phyloP scores from a whole-genome alignment of 2,329 filamentous ascomycete genomes.

The Fusarium protoensiforme region DNA sequence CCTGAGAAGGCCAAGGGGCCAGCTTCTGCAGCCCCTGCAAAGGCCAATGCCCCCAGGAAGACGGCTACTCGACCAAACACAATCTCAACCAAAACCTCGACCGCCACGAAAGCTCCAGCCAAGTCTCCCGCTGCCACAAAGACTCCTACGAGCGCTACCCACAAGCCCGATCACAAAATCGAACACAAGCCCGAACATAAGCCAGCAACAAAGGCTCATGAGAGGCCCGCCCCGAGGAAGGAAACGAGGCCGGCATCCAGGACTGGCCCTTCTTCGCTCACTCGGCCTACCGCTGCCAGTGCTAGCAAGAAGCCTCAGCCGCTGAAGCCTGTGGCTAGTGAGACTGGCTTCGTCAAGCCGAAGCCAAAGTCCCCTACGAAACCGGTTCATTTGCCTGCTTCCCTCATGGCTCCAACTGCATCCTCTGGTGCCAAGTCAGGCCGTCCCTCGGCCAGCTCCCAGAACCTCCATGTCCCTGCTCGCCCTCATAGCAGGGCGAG shows the following conservation, averaged over 20 bases:
- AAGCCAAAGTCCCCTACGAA: conserved; percentile 76
- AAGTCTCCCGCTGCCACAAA: conserved; percentile 39
- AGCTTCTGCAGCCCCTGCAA: conserved; percentile 18
- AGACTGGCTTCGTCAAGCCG: conserved; percentile 63
- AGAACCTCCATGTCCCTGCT: conserved; percentile 46
- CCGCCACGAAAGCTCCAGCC: conserved; percentile 24
- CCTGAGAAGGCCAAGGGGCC: conserved; percentile 40
- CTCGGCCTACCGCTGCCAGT: conserved; percentile 48
- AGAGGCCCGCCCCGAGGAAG: conserved; percentile 47
- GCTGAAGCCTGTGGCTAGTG: conserved; percentile 53
- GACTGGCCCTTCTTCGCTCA: conserved; percentile 27
- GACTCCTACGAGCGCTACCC: conserved; percentile 38
- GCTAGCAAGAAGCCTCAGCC: conserved; percentile 57
- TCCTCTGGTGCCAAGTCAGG: conserved; percentile 71
- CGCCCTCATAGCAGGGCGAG: conserved; percentile 62
- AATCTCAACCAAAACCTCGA: conserved; percentile 38
- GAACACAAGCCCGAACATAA: conserved; percentile 44
- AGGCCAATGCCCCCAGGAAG: conserved; percentile 32
- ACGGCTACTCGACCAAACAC: conserved; percentile 35
- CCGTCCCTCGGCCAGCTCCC: conserved; percentile 49
- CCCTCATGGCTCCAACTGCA: conserved; percentile 76
- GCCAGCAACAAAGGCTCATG: conserved; percentile 39
- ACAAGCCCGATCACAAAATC: conserved; percentile 41
- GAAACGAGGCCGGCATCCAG: conserved; percentile 44
- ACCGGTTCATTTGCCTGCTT: conserved; percentile 73